These are phyloP conservation scores for Schizopora paradoxa DNA, from an alignment of 1,284 basidiomycete species.

Conservation along the genomic window DNA sequence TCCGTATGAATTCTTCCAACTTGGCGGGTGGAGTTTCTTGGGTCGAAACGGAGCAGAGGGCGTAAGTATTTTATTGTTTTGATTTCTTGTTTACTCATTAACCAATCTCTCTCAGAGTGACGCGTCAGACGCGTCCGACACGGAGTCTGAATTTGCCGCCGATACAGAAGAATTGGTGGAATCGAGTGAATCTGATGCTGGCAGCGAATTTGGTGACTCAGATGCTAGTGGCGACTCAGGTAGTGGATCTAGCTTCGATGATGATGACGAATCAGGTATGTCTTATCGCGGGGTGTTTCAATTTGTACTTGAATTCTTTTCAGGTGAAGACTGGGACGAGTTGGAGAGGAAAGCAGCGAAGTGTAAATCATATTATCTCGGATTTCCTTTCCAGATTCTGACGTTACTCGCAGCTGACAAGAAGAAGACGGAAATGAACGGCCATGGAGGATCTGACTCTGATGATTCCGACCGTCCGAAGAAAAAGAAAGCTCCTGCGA, in stretches of 20 bases:
- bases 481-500: constrained; percentile 49
- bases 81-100: constrained; percentile 16
- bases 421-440: constrained; percentile 49
- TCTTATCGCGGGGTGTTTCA: too few relatives aligned
- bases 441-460: constrained; percentile 48
- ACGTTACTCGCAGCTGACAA: constrained; percentile 50
- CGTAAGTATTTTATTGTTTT: constrained; percentile 28
- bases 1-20: constrained; percentile 93
- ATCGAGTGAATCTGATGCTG: constrained; percentile 50
- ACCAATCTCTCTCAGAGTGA: too few relatives aligned
- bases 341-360: constrained; percentile 86
- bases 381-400: constrained; percentile 4
- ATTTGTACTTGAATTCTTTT: too few relatives aligned
- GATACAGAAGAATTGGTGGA: constrained; percentile 50
- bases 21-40: constrained; percentile 94
- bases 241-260: constrained; percentile 61
- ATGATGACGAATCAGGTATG: constrained; percentile 64
- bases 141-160: constrained; percentile 80
- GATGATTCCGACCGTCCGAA: constrained; percentile 59
- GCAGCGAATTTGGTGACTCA: constrained; percentile 53
- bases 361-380: constrained; percentile 42
- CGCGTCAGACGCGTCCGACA: constrained; percentile 60
- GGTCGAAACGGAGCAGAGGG: constrained; percentile 67
- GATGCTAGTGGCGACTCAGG: constrained; percentile 65
- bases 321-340: constrained; percentile 92